Percentiles rank a stretch among this genome's conserved stretches.
These are phyloP conservation scores for Ascoidea tarda DNA, from an alignment of 805 yeast species.

Conservation along the genomic window DNA sequence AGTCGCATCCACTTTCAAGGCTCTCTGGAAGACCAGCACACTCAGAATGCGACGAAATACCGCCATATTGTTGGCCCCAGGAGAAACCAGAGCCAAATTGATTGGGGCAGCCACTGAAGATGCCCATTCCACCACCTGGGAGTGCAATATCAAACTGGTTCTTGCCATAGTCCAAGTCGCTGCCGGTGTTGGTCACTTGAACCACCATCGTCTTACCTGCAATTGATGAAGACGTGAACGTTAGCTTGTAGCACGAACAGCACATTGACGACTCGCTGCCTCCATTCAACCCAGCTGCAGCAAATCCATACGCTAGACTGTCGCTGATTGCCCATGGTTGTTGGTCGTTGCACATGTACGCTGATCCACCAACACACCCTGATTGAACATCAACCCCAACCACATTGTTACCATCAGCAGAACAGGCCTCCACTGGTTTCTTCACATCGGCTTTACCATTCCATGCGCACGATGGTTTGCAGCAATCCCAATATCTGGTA, in stretches of 20 bases:
- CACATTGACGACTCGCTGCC: slow-evolving; percentile 1
- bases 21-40: slow-evolving; percentile 5
- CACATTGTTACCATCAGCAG: slow-evolving; percentile 3
- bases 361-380: slow-evolving; percentile 7
- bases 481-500: slow-evolving; percentile 7
- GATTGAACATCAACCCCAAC: not conserved
- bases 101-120: slow-evolving; percentile 1
- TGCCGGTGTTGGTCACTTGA: slow-evolving; percentile 7
- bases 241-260: slow-evolving; percentile 4
- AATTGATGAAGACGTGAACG: slow-evolving; percentile 2
- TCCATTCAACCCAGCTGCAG: slow-evolving; percentile 3
- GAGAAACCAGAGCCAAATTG: slow-evolving; percentile 3
- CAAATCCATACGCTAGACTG: slow-evolving; percentile 5
- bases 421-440: slow-evolving; percentile 4
- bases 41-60: slow-evolving; percentile 2
- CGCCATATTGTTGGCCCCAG: slow-evolving; percentile 7
- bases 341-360: slow-evolving; percentile 7
- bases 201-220: slow-evolving; percentile 5
- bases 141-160: slow-evolving; percentile 5
- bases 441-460: slow-evolving; percentile 2
- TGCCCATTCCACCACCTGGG: slow-evolving; percentile 8
- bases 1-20: slow-evolving; percentile 6
- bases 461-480: slow-evolving; percentile 7
- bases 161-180: not conserved
- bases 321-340: slow-evolving; percentile 3